Percentiles rank a stretch among this genome's conserved stretches.
phyloP scores from a whole-genome alignment of 805 yeast genomes.

The Starmerella lactis-condensi region DNA sequence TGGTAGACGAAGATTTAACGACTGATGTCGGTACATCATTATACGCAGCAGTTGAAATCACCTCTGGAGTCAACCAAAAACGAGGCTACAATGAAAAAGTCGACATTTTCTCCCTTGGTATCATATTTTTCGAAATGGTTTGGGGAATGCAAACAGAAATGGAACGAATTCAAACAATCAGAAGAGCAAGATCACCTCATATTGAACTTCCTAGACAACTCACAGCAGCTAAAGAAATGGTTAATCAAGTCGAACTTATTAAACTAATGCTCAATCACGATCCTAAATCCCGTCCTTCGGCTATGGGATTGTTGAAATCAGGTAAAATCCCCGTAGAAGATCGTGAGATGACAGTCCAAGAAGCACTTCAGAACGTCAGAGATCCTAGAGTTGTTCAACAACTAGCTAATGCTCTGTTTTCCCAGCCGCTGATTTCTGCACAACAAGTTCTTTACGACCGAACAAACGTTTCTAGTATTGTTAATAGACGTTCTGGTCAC shows the following conservation, averaged over 20 bases:
- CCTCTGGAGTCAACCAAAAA: slow-evolving; percentile 22
- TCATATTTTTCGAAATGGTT: slow-evolving; percentile 90
- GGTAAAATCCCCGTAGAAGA: slow-evolving; percentile 77
- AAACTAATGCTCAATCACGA: slow-evolving; percentile 54
- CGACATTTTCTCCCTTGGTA: slow-evolving; percentile 87
- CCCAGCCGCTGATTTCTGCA: slow-evolving; percentile 70
- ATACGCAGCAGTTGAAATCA: slow-evolving; percentile 79
- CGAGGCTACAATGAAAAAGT: slow-evolving; percentile 84
- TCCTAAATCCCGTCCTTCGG: slow-evolving; percentile 64
- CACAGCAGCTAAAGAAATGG: slow-evolving; percentile 27
- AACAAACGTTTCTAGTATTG: slow-evolving; percentile 1
- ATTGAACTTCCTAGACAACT: slow-evolving; percentile 61
- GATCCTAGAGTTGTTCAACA: slow-evolving; percentile 89
- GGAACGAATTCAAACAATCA: slow-evolving; percentile 72
- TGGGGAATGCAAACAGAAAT: slow-evolving; percentile 71
- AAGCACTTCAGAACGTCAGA: slow-evolving; percentile 66
- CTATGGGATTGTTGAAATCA: slow-evolving; percentile 52
- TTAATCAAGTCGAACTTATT: slow-evolving; percentile 51
- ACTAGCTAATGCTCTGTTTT: slow-evolving; percentile 68
- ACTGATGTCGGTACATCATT: slow-evolving; percentile 87
- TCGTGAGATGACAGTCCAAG: slow-evolving; percentile 75
- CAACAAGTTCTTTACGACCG: slow-evolving; percentile 66
- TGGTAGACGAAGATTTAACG: slow-evolving; percentile 52
- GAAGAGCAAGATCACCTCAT: slow-evolving; percentile 37
- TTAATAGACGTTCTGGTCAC: slow-evolving; percentile 8